phyloP scores from a whole-genome alignment of 2,329 filamentous ascomycete genomes.

The Cladosporium sp. region DNA sequence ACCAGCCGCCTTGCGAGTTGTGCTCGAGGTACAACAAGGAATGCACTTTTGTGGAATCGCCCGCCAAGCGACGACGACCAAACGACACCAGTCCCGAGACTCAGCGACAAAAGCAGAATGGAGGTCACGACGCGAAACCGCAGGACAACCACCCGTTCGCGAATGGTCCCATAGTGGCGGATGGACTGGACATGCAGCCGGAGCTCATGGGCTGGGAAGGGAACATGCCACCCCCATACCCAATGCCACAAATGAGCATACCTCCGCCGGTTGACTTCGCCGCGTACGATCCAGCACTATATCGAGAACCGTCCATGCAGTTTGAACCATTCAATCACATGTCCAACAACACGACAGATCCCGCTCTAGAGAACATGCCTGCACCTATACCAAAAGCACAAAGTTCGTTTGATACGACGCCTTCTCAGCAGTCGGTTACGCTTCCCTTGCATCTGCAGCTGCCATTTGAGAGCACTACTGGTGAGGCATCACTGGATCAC shows the following conservation, averaged over 20 bases:
- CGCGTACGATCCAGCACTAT: conserved; percentile 25
- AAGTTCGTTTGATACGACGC: conserved; percentile 23
- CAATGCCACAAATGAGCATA: conserved; percentile 22
- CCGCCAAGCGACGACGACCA: conserved; percentile 29
- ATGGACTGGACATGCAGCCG: conserved; percentile 22
- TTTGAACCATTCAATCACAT: conserved; percentile 25
- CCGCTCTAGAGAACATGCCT: conserved; percentile 10
- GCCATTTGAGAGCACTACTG: conserved; percentile 23
- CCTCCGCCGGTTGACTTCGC: conserved; percentile 19
- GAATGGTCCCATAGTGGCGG: conserved; percentile 7
- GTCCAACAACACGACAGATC: conserved; percentile 15
- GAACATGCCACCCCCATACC: conserved; percentile 22
- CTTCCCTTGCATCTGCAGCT: conserved; percentile 20
- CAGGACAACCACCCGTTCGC: conserved; percentile 2
- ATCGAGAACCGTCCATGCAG: conserved; percentile 20
- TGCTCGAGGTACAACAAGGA: conserved; percentile 38
- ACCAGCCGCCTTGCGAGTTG: conserved; percentile 37
- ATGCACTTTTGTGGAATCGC: conserved; percentile 41
- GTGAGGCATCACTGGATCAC: conserved; percentile 28
- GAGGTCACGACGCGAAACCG: neutral
- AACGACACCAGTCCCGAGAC: conserved; percentile 19
- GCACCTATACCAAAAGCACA: conserved; percentile 10
- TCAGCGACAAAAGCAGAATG: conserved; percentile 1
- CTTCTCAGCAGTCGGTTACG: conserved; percentile 16
- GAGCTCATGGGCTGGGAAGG: conserved; percentile 26